Evolutionary conservation across 2,329 filamentous ascomycete species (phyloP), one percentile per base, ranked within the genome.

Genomic region (Calonectria fujianensis): DNA sequence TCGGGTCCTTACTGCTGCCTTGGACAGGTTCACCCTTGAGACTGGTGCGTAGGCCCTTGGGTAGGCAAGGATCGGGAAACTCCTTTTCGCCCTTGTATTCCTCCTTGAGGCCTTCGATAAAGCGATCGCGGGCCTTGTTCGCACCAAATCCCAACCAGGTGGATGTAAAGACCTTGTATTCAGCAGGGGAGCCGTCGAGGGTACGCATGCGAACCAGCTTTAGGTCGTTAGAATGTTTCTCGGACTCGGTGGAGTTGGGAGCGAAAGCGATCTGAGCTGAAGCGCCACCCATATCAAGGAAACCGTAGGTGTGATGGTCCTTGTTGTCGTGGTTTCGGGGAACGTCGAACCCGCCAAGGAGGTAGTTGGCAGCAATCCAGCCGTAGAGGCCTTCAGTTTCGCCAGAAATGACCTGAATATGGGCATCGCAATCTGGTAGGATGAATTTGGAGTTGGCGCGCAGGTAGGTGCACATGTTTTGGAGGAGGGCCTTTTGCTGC

Each of bases 101-200:
- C 41, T 94, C 91, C 71, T 93, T 84, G n/a, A 99, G 86, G 5
- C 91, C 89, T 74, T 96, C 89, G n/a, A 98, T 88, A 81, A 97
- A 99, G 72, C 96, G 91, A 79, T 94, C 90, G 61, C 97, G 92
- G 6, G 97, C 97, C 86, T 98, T 93, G 78, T 98, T 97, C 37
- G 97, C 96, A n/a, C 97, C 97, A 82, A 98, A 99, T 0, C 96
- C 96, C 8, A 99, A 89, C 97, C 97, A 99, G 0, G 97, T 98
- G 1, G 96, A 96, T 0, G 97, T 96, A 83, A 99, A 99, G 4
- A 99, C 94, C 78, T 91, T 93, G 86, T 98, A 95, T 82, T 99
- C 97, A 63, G 93, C 86, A 0, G 93, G 86, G 1, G 91, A 89
- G 13, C 97, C 97, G 82, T 97, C 93, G 27, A 98, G 85, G 3